phyloP scores from a whole-genome alignment of 2,329 filamentous ascomycete species.

The Macroventuria anomochaeta region DNA sequence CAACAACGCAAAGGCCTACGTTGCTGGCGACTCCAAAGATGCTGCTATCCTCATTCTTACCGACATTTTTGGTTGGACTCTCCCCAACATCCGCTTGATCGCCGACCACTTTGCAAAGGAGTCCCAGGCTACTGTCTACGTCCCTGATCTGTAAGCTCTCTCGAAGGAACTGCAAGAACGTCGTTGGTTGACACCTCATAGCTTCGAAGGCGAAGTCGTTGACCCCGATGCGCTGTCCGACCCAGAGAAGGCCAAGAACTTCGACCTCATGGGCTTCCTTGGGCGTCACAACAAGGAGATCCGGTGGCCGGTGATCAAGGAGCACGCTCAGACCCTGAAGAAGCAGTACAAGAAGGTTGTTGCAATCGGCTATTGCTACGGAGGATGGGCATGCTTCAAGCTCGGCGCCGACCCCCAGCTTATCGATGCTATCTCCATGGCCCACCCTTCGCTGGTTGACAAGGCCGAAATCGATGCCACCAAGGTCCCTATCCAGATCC shows the following conservation, averaged over 20 bases:
- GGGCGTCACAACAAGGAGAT: conserved; percentile 46
- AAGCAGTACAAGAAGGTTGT: conserved; percentile 50
- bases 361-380: conserved; percentile 59
- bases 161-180: background rate
- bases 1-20: conserved; percentile 49
- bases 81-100: conserved; percentile 55
- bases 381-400: conserved; percentile 47
- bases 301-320: conserved; percentile 50
- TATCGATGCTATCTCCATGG: conserved; percentile 39
- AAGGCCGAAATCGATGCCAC: conserved; percentile 40
- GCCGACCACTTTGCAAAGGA: conserved; percentile 57
- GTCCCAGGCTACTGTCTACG: conserved; percentile 54
- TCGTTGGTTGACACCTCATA: conserved; percentile 10
- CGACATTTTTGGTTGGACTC: conserved; percentile 57
- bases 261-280: conserved; percentile 52
- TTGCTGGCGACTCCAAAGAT: conserved; percentile 54
- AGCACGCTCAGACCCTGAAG: conserved; percentile 47
- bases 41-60: conserved; percentile 55
- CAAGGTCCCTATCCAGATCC: conserved; percentile 42
- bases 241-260: conserved; percentile 36
- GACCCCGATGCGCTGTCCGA: conserved; percentile 32
- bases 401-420: conserved; percentile 42
- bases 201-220: conserved; percentile 44
- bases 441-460: conserved; percentile 40
- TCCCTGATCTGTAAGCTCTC: conserved; percentile 52